Percentiles rank a stretch among this genome's conserved stretches.
Evolutionary conservation across 1,284 basidiomycete genomes (phyloP).

Genomic region (Irpex rosettiformis): DNA sequence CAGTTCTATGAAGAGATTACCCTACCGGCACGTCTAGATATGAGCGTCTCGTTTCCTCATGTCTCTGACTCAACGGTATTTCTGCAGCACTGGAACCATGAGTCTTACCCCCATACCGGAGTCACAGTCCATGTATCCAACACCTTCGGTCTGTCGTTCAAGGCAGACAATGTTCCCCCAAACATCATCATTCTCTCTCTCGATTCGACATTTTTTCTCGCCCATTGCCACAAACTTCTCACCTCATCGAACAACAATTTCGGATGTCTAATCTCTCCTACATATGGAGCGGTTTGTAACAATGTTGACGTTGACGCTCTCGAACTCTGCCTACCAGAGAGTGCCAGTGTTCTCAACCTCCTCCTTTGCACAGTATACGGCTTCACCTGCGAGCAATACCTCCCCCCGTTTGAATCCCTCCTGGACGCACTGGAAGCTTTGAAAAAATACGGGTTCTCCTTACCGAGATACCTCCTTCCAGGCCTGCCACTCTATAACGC

Average conservation of each 20-base stretch:
- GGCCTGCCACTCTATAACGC: conserved; percentile 10
- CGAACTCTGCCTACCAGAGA: neutral
- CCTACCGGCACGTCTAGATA: neutral
- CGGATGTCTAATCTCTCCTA: neutral
- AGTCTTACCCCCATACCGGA: too few relatives aligned
- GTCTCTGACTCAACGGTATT: neutral
- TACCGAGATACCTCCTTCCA: neutral
- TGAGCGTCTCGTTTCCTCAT: too few relatives aligned
- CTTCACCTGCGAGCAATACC: conserved; percentile 22
- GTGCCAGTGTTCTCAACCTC: conserved; percentile 22
- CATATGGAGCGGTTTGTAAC: neutral
- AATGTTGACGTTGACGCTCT: neutral
- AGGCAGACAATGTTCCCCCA: neutral
- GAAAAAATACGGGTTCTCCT: conserved; percentile 18
- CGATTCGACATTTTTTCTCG: conserved; percentile 26
- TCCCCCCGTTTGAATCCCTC: conserved; percentile 9
- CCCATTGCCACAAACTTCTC: conserved; percentile 18
- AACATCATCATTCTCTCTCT: conserved; percentile 21
- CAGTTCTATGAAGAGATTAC: neutral
- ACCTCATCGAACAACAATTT: conserved; percentile 20
- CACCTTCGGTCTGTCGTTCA: neutral
- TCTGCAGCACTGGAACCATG: too few relatives aligned
- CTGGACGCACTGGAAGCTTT: conserved; percentile 19
- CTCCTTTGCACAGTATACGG: conserved; percentile 26
- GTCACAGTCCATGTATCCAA: neutral